Percentiles rank a stretch among this genome's conserved stretches.
Conservation (phyloP, 352 stramenopile species). For the Globisporangium paddicum region DNA sequence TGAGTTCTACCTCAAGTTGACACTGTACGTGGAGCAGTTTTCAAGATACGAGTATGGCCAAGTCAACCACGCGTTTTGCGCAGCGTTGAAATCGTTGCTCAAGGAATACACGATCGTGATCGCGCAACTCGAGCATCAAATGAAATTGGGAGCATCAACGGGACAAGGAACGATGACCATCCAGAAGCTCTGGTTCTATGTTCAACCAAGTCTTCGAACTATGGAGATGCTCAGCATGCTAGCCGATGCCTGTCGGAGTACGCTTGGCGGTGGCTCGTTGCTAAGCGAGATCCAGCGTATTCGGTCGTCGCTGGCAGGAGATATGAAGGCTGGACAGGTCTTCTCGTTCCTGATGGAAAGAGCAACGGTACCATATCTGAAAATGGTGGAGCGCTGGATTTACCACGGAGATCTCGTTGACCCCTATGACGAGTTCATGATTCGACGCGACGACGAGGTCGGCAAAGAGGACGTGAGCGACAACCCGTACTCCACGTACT, state of each 20-base stretch:
- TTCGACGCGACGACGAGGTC: slow-evolving; percentile 72
- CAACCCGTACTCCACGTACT: slow-evolving; percentile 90
- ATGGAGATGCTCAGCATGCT: slow-evolving; percentile 91
- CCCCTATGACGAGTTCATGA: slow-evolving; percentile 91
- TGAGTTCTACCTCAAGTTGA: slow-evolving; percentile 76
- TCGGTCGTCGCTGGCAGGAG: slow-evolving; percentile 72
- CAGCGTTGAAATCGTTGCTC: slow-evolving; percentile 87
- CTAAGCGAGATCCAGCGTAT: slow-evolving; percentile 89
- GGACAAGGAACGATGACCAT: slow-evolving; percentile 53
- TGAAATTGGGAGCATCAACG: slow-evolving; percentile 29
- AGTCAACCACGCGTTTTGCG: slow-evolving; percentile 93
- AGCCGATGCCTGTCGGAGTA: slow-evolving; percentile 63
- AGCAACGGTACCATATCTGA: slow-evolving; percentile 83
- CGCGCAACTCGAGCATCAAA: slow-evolving; percentile 84
- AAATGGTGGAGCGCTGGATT: slow-evolving; percentile 90
- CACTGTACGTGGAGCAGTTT: slow-evolving; percentile 75
- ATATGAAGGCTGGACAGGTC: slow-evolving; percentile 70
- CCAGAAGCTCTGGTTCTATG: slow-evolving; percentile 91
- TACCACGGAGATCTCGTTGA: slow-evolving; percentile 88
- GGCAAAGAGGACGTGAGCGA: slow-evolving; percentile 80
- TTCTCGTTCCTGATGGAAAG: slow-evolving; percentile 84
- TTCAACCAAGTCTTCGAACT: slow-evolving; percentile 89
- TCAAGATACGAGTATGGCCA: slow-evolving; percentile 90
- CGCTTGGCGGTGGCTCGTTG: slow-evolving; percentile 86
- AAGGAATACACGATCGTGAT: slow-evolving; percentile 94